Evolutionary conservation across 1,284 basidiomycete species (phyloP), one percentile per base, ranked within the genome.

Genomic region (Sporisorium graminicola): DNA sequence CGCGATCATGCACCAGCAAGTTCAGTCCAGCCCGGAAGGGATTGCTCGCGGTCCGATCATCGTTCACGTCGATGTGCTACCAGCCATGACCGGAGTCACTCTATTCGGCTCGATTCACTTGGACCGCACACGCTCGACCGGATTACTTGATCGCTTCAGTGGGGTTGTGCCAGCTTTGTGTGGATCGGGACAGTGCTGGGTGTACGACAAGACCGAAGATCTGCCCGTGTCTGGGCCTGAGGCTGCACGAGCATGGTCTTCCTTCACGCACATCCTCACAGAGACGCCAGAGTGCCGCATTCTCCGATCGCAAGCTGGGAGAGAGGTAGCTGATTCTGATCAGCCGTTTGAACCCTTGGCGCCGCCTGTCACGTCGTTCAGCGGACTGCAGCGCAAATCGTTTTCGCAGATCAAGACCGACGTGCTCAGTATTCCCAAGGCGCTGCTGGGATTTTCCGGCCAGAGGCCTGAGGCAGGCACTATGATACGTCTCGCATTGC

Each of bases 11-110:
- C 92, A 96, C 74, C 77, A 86, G 42, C 84, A 62, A 14, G 8
- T 71, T 3, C 24, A 22, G 3, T 22, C 31, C 6, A 18, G 22
- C 2, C 9, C 20, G 5, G 37, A 18, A 5, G 8, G 12, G 13
- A 26, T 14, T 16, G 9, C 42, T 16, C 16, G 24, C 42, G 27
- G 44, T 18, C 54, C 40, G 22, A 52, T 62, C 16, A 27, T 52
- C 13, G 53, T 84, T 2, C 92, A 95, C 83, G 90, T 95, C 57
- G 91, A 90, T 68, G 93, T 94, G 74, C 89, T 93, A 31, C 92
- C 93, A 1, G 91, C 93, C 0, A 95, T 97, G 87, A 95, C 93
- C 0, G 95, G 96, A 10, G 93, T 94, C 5, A 93, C 93, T 0
- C 90, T 95, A 50, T 97, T 97, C 88, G 90, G 92, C 7, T 93